A percentile compares a stretch with the other conserved stretches of the same genome.
These are phyloP conservation scores for Lecanicillium sp. DNA, from an alignment of 2,329 filamentous ascomycete genomes.

Conservation along the genomic window DNA sequence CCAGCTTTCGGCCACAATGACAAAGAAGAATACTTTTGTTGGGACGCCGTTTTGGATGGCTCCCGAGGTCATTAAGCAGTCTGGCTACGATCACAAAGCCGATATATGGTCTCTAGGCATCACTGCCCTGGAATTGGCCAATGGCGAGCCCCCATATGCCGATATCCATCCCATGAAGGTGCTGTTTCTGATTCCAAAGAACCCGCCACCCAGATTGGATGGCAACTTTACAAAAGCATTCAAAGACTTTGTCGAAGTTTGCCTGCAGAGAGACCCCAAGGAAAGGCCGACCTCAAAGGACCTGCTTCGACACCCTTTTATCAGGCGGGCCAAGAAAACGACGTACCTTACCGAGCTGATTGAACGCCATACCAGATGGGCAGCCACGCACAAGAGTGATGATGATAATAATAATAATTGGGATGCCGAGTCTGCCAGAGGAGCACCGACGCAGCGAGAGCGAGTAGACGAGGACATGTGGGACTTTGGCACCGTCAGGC, in stretches of 20 bases:
- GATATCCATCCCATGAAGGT: slow-evolving; percentile 99
- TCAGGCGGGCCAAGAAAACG: slow-evolving; percentile 86
- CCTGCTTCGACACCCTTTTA: slow-evolving; percentile 80
- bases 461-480: slow-evolving; percentile 76
- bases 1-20: slow-evolving; percentile 95
- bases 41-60: slow-evolving; percentile 99
- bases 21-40: slow-evolving; percentile 98
- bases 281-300: slow-evolving; percentile 83
- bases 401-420: slow-evolving; percentile 53
- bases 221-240: slow-evolving; percentile 76
- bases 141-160: slow-evolving; percentile 87
- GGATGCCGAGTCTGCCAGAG: slow-evolving; percentile 45
- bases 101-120: slow-evolving; percentile 97
- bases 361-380: slow-evolving; percentile 81
- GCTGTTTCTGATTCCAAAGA: slow-evolving; percentile 91
- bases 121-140: slow-evolving; percentile 83
- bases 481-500: slow-evolving; percentile 94
- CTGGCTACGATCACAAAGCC: slow-evolving; percentile 94
- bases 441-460: slow-evolving; percentile 44
- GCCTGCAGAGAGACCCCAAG: slow-evolving; percentile 79
- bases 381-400: slow-evolving; percentile 66
- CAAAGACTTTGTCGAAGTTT: slow-evolving; percentile 78
- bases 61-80: slow-evolving; percentile 96
- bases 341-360: slow-evolving; percentile 96
- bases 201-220: slow-evolving; percentile 72